Percentiles rank a stretch among this genome's conserved stretches.
phyloP scores from a whole-genome alignment of 2,329 filamentous ascomycete species.

The Cladosporium colombiae region DNA sequence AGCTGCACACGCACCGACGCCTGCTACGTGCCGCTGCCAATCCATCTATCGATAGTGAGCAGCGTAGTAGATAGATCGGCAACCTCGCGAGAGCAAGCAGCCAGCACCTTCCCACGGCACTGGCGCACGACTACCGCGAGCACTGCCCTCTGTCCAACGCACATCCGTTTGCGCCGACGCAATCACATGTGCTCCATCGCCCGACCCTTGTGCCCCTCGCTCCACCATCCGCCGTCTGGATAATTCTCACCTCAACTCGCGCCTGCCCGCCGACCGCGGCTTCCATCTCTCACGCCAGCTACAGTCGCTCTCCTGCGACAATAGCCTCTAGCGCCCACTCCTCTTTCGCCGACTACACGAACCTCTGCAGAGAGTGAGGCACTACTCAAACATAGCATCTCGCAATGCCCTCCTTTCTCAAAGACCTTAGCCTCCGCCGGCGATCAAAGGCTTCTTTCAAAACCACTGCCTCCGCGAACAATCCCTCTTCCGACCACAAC shows the following conservation, averaged over 20 bases:
- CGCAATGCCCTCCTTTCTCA: constrained; percentile 64
- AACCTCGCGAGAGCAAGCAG: not conserved
- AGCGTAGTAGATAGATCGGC: not conserved
- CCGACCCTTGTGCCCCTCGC: not conserved
- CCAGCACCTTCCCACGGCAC: constrained; percentile 2
- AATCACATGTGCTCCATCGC: constrained; percentile 8
- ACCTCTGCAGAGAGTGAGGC: not conserved
- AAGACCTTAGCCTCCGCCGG: constrained; percentile 65
- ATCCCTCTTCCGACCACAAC: constrained; percentile 50
- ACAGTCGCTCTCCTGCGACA: not conserved
- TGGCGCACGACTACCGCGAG: not conserved
- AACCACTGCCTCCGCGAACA: constrained; percentile 47
- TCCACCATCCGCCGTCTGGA: not conserved
- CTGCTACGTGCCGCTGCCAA: not conserved
- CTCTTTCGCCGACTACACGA: not conserved
- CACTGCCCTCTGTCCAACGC: not conserved
- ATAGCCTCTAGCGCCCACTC: not conserved
- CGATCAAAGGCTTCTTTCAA: constrained; percentile 75
- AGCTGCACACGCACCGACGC: not conserved
- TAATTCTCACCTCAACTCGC: not conserved
- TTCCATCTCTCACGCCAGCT: not conserved
- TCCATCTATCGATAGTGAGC: not conserved
- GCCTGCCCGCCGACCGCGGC: constrained; percentile 3
- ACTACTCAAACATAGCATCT: not conserved
- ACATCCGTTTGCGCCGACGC: not conserved